Conservation (phyloP, 345 rosid genomes). For the Ricinus communis region DNA sequence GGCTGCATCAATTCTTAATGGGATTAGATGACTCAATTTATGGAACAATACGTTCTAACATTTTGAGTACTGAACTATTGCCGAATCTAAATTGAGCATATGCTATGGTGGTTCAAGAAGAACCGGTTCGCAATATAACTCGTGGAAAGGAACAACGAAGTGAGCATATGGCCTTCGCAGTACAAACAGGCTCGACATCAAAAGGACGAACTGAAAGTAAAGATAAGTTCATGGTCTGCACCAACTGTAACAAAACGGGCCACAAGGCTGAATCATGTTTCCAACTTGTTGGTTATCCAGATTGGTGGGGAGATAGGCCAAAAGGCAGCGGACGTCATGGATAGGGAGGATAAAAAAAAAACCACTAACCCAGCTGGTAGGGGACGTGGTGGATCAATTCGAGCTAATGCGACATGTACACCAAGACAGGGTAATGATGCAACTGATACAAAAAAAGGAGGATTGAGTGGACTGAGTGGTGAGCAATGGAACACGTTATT, state of each 20-base stretch:
- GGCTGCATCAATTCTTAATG: constrained; percentile 1
- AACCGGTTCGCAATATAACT: not conserved
- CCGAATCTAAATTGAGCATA: not conserved
- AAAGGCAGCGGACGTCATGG: not conserved
- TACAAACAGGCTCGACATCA: not conserved
- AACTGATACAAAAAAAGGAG: not conserved
- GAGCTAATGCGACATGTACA: not conserved
- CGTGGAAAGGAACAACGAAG: not conserved
- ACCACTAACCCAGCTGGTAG: not conserved
- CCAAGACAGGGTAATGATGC: not conserved
- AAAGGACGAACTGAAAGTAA: not conserved
- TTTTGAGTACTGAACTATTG: not conserved
- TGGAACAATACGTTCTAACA: not conserved
- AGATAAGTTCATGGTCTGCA: not conserved
- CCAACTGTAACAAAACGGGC: not conserved
- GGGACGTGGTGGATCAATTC: not conserved
- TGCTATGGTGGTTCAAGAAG: not conserved
- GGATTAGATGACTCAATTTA: not conserved
- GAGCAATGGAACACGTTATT: not conserved
- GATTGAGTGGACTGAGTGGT: not conserved
- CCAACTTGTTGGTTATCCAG: not conserved
- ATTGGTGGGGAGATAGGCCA: not conserved
- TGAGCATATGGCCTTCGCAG: not conserved
- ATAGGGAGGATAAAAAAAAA: not conserved
- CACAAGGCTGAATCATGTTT: not conserved